Conservation (phyloP, 805 yeast genomes). For the Barnettozyma populi region DNA sequence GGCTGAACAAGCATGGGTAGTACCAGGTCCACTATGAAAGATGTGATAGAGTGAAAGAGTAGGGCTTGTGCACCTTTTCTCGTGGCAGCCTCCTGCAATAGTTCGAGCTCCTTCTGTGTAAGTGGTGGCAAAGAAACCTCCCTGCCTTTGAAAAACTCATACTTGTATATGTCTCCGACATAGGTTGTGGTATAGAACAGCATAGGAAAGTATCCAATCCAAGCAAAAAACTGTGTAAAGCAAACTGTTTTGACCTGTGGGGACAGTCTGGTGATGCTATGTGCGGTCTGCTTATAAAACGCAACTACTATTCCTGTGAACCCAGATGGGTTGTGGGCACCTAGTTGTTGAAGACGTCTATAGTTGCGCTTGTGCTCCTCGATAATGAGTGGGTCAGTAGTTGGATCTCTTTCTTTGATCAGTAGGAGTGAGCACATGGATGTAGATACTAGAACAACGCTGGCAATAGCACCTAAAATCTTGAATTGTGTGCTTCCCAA, state of each 20-base stretch:
- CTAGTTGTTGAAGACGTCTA: conserved; percentile 30
- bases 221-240: conserved; percentile 55
- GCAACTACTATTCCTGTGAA: conserved; percentile 11
- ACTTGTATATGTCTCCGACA: conserved; percentile 52
- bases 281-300: conserved; percentile 29
- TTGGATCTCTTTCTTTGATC: conserved; percentile 47
- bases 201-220: conserved; percentile 67
- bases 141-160: conserved; percentile 31
- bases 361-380: conserved; percentile 32
- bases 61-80: conserved; percentile 49
- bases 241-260: conserved; percentile 48
- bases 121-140: conserved; percentile 31
- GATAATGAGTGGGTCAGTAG: conserved; percentile 33
- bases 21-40: conserved; percentile 38
- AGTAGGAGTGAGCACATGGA: conserved; percentile 26
- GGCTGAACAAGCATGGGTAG: conserved; percentile 40
- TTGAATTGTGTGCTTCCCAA: conserved; percentile 48
- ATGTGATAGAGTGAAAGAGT: conserved; percentile 42
- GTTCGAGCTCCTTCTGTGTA: conserved; percentile 31
- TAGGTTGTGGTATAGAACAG: conserved; percentile 60
- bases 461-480: conserved; percentile 39
- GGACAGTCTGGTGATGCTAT: conserved; percentile 37
- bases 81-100: conserved; percentile 41
- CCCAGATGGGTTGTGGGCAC: conserved; percentile 29
- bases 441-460: conserved; percentile 34